Conservation (phyloP, 2,329 filamentous ascomycete genomes). For the Diaporthe aspalathi region DNA sequence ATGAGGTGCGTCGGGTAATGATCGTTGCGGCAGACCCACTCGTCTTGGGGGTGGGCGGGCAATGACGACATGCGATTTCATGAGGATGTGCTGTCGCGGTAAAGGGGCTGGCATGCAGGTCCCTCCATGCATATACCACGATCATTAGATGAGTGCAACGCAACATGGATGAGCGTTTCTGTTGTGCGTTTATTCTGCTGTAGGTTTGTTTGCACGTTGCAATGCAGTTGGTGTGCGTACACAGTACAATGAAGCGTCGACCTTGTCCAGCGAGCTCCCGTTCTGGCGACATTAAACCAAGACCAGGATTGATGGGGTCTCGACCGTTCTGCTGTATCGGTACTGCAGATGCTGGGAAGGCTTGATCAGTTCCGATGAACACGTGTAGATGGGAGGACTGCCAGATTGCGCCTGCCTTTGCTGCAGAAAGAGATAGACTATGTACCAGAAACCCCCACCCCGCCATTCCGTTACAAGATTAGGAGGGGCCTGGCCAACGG, state of each 20-base stretch:
- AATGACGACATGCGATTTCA: constrained; percentile 26
- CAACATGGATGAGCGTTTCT: background rate
- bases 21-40: constrained; percentile 5
- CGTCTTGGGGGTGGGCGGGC: constrained; percentile 13
- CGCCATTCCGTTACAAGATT: constrained; percentile 1
- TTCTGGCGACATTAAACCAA: background rate
- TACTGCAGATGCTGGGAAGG: constrained; percentile 8
- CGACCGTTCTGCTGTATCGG: background rate
- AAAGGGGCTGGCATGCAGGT: constrained; percentile 18
- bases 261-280: background rate
- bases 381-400: background rate
- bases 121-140: background rate
- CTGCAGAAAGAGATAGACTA: no score
- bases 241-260: background rate
- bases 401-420: constrained; percentile 9
- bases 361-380: background rate
- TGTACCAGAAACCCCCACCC: background rate
- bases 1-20: constrained; percentile 13
- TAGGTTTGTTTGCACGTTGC: no score
- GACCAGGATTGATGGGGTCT: background rate
- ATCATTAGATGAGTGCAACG: background rate
- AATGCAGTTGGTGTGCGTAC: no score
- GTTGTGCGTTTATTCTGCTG: background rate
- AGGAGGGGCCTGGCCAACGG: background rate
- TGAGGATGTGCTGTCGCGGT: constrained; percentile 26